Conservation (phyloP, 1,284 basidiomycete genomes). For the Marasmius tenuissimus region DNA sequence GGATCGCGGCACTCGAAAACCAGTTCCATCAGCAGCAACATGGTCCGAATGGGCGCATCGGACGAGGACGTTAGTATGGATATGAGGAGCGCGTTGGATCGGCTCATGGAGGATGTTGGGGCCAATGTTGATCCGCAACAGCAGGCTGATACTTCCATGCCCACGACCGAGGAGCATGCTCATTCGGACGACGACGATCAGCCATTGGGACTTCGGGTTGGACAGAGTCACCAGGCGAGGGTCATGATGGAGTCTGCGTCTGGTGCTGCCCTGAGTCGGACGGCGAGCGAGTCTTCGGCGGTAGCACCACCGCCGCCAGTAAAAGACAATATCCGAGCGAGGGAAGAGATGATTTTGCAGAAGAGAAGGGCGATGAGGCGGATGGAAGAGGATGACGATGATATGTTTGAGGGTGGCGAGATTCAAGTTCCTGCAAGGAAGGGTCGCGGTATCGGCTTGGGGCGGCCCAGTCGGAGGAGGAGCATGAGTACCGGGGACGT, state of each 20-base stretch:
- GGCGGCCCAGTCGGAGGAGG: constrained; percentile 56
- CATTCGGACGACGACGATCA: constrained; percentile 8
- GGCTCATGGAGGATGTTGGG: constrained; percentile 74
- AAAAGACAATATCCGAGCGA: constrained; percentile 63
- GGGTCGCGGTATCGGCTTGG: constrained; percentile 32
- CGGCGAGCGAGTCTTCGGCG: constrained; percentile 38
- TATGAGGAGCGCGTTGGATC: constrained; percentile 75
- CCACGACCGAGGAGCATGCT: constrained; percentile 13
- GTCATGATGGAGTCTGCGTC: constrained; percentile 40
- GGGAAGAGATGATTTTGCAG: constrained; percentile 73
- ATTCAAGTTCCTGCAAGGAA: constrained; percentile 13
- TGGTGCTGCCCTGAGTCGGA: constrained; percentile 26
- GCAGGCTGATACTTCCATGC: constrained; percentile 25
- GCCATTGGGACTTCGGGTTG: not conserved
- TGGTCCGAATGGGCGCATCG: constrained; percentile 19
- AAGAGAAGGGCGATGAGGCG: constrained; percentile 66
- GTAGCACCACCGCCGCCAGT: constrained; percentile 49
- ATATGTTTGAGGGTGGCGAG: constrained; percentile 30
- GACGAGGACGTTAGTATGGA: constrained; percentile 60
- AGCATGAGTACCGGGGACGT: constrained; percentile 77
- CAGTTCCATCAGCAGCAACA: constrained; percentile 11
- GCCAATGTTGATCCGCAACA: constrained; percentile 35
- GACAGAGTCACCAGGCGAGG: constrained; percentile 11
- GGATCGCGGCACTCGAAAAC: constrained; percentile 9
- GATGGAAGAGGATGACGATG: constrained; percentile 47